Evolutionary conservation across 495 filamentous ascomycete species (phyloP), one percentile per base, ranked within the genome.

Genomic region (Neurospora intermedia): DNA sequence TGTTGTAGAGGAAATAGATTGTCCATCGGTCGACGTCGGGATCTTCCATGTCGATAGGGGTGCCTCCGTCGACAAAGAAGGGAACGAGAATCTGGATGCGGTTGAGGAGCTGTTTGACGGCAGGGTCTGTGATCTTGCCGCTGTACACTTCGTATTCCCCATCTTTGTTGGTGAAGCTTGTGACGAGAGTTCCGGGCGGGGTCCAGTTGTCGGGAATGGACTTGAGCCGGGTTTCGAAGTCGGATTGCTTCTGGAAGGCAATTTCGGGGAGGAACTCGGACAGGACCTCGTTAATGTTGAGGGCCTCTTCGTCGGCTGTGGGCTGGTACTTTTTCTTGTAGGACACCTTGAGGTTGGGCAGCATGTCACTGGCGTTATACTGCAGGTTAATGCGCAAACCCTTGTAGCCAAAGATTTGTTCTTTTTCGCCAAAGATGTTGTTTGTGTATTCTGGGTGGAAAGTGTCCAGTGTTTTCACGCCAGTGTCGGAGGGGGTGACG

Each of bases 401-500:
- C 75, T 92, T 89, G 82, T 98, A 97, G 31, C 96, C 96, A 75
- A 97, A 95, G 70, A 99, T 95, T 18, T 84, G 85, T 83, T 99
- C 94, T 0, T 93, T 90, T 18, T 98, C 91, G 77, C 94, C 95
- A 77, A 98, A 98, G 72, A 99, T 92, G 0, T 91, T 83, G 80
- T 97, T 97, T 23, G 94, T 97, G 81, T 95, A 96, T 76, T 87
- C 87, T 2, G 96, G 96, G 73, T 92, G 87, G 82, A 98, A 98
- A 71, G 85, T 86, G 23, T 86, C 84, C 41, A 91, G 77, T 5
- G 87, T 88, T 76, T 88, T 88, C 23, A 88, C 83, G 72, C 85
- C 87, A 43, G 84, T 78, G 8, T 85, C 80, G 15, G 83, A 81
- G 1, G 91, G 87, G 74, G 87, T 85, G 48, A 94, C 85, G 62